phyloP scores from a whole-genome alignment of 768 basidiomycete species.

The Crucibulum laeve region DNA sequence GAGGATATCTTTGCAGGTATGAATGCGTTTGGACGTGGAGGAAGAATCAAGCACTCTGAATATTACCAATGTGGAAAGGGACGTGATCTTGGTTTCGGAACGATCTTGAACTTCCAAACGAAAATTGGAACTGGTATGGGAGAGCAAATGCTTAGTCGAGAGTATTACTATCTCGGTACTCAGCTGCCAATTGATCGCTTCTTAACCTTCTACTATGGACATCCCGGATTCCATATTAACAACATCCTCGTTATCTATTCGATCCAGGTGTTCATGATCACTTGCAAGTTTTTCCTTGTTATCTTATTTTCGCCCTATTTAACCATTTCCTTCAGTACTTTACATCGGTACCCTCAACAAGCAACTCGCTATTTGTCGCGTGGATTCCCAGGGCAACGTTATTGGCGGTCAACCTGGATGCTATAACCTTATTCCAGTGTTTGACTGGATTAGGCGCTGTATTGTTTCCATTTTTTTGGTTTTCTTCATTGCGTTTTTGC shows the following conservation, averaged over 20 bases:
- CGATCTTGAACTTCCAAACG: conserved; percentile 99
- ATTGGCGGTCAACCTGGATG: conserved; percentile 86
- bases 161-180: conserved; percentile 98
- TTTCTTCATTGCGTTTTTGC: conserved; percentile 96
- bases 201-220: conserved; percentile 99
- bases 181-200: conserved; percentile 98
- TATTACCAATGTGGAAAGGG: conserved; percentile 99
- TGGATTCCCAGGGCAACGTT: conserved; percentile 76
- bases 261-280: conserved; percentile 96
- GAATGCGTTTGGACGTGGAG: conserved; percentile 97
- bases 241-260: conserved; percentile 99
- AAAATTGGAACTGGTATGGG: conserved; percentile 99
- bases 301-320: conserved; percentile 2
- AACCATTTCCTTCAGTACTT: conserved; percentile 49
- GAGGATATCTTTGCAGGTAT: conserved; percentile 99
- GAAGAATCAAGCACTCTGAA: conserved; percentile 98
- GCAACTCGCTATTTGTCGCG: conserved; percentile 81
- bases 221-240: conserved; percentile 99
- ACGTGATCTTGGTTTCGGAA: conserved; percentile 98
- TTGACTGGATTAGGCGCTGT: conserved; percentile 96
- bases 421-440: conserved; percentile 94
- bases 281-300: conserved; percentile 49
- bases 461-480: conserved; percentile 98
- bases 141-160: conserved; percentile 98
- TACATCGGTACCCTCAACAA: conserved; percentile 97